Evolutionary conservation across 352 stramenopile species (phyloP).

Genomic region (Phytophthora meadii): DNA sequence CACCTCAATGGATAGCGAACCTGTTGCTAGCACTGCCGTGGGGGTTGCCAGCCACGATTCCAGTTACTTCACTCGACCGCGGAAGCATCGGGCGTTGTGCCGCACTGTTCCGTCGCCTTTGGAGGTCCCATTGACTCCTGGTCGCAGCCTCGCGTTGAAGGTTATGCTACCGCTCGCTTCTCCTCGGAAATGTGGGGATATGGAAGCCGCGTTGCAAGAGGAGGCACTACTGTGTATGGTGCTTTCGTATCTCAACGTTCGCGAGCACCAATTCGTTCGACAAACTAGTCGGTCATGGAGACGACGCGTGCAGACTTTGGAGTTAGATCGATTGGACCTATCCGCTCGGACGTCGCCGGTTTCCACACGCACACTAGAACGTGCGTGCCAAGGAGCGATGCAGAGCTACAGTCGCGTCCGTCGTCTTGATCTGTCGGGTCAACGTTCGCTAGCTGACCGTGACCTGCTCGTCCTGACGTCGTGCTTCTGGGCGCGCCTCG

Average conservation of each 20-base stretch:
- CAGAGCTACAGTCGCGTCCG: conserved; percentile 75
- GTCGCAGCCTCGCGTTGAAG: conserved; percentile 13
- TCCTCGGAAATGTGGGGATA: conserved; percentile 24
- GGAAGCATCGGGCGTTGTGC: conserved; percentile 34
- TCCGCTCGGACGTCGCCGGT: conserved; percentile 60
- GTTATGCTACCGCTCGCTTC: conserved; percentile 19
- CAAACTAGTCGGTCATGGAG: conserved; percentile 65
- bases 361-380: conserved; percentile 53
- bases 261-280: conserved; percentile 76
- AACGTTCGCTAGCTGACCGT: conserved; percentile 68
- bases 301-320: conserved; percentile 70
- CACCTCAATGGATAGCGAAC: conserved; percentile 16
- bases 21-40: conserved; percentile 21
- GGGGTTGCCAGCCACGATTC: conserved; percentile 15
- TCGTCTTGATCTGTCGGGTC: conserved; percentile 71
- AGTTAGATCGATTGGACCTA: conserved; percentile 72
- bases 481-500: conserved; percentile 79
- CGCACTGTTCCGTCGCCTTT: conserved; percentile 15
- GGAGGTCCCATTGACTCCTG: conserved; percentile 7
- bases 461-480: conserved; percentile 85
- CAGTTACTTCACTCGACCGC: conserved; percentile 25
- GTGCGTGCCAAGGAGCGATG: conserved; percentile 64
- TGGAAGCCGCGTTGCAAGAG: conserved; percentile 57
- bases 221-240: conserved; percentile 68
- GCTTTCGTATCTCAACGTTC: conserved; percentile 76